Conservation (phyloP, 352 stramenopile species). For the Phytophthora colocasiae region DNA sequence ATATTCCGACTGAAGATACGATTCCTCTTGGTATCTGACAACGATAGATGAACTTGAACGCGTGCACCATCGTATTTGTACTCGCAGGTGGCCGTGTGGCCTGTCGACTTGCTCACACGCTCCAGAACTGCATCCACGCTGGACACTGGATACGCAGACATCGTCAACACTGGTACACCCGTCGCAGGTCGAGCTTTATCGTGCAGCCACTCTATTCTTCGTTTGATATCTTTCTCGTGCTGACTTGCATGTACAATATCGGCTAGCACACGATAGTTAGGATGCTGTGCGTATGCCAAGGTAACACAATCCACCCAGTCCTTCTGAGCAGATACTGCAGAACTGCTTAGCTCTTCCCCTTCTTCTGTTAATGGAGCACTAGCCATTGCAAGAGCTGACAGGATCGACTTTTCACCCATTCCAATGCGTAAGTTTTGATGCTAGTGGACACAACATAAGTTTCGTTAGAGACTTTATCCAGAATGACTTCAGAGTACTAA, state of each 20-base stretch:
- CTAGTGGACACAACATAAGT: constrained; percentile 30
- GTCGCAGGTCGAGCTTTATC: constrained; percentile 46
- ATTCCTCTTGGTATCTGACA: constrained; percentile 3
- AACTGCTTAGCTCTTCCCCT: neutral
- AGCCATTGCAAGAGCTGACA: constrained; percentile 66
- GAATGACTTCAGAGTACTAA: neutral
- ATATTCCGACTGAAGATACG: constrained; percentile 88
- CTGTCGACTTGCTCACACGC: constrained; percentile 52
- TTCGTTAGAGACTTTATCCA: constrained; percentile 4
- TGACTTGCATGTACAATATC: constrained; percentile 45
- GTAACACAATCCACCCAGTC: constrained; percentile 71
- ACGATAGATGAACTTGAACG: constrained; percentile 71
- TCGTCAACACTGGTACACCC: constrained; percentile 77
- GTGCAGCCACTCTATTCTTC: constrained; percentile 40
- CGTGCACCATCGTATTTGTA: constrained; percentile 89
- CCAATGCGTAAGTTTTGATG: constrained; percentile 86
- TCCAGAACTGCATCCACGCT: constrained; percentile 60
- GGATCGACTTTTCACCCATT: constrained; percentile 85
- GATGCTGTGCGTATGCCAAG: constrained; percentile 72
- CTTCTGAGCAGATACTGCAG: constrained; percentile 19
- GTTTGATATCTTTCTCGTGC: constrained; percentile 27
- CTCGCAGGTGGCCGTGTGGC: constrained; percentile 62
- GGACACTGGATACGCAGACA: constrained; percentile 77
- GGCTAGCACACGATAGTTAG: constrained; percentile 65
- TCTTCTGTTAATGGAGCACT: constrained; percentile 20